Evolutionary conservation across 148 eudicot genomes (phyloP).

Genomic region (Silene latifolia): DNA sequence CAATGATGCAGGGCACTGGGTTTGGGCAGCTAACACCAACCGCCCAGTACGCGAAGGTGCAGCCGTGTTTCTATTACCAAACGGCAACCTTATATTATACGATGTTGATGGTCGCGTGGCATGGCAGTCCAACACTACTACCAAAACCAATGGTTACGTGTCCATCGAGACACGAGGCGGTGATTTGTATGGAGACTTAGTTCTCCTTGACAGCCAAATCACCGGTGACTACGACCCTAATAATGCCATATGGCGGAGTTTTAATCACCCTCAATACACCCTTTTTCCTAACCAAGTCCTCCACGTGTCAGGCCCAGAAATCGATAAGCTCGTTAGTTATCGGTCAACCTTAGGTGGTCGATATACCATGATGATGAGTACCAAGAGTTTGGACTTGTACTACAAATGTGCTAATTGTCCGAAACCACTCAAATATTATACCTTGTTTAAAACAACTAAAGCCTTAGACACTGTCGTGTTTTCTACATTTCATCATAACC

Average conservation of each 20-base stretch:
- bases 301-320: not conserved
- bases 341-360: slow-evolving; percentile 4
- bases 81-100: slow-evolving; percentile 5
- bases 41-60: slow-evolving; percentile 8
- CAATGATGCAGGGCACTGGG: slow-evolving; percentile 1
- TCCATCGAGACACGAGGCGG: not conserved
- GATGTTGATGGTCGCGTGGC: slow-evolving; percentile 1
- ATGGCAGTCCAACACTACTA: slow-evolving; percentile 16
- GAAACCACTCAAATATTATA: too few relatives aligned
- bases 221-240: too few relatives aligned
- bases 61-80: not conserved
- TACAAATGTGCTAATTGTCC: not conserved
- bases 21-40: slow-evolving; percentile 8
- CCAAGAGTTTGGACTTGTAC: not conserved
- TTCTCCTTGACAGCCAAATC: too few relatives aligned
- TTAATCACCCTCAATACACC: slow-evolving; percentile 1
- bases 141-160: not conserved
- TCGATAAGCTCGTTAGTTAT: slow-evolving; percentile 8
- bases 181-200: not conserved
- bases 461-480: not conserved
- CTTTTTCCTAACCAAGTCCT: slow-evolving; percentile 11
- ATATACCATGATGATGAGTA: slow-evolving; percentile 12
- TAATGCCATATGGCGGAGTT: too few relatives aligned
- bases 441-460: not conserved
- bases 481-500: not conserved